phyloP scores from a whole-genome alignment of 208 protist species.

The Acanthamoeba healyi region DNA sequence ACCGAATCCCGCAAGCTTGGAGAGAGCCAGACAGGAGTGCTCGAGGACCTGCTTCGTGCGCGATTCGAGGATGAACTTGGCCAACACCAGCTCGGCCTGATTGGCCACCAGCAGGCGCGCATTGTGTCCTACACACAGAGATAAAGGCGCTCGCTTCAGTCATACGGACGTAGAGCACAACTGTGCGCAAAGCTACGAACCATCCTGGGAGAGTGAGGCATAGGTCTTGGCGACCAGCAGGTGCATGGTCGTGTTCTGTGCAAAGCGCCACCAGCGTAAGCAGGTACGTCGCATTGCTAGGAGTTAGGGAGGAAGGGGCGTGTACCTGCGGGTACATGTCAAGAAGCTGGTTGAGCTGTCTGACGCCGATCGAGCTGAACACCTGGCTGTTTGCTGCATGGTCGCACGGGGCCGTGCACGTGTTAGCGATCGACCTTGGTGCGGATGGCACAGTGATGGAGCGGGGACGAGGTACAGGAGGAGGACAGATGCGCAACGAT shows the following conservation, averaged over 20 bases:
- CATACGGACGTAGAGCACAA: too few relatives aligned
- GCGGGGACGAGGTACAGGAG: not conserved
- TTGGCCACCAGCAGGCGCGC: not conserved
- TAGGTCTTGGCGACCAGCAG: not conserved
- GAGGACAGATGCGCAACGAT: slow-evolving; percentile 10
- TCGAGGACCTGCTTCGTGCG: slow-evolving; percentile 25
- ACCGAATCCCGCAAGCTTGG: not conserved
- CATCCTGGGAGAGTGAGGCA: not conserved
- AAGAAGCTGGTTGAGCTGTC: not conserved
- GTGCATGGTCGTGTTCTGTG: not conserved
- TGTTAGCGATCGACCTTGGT: not conserved
- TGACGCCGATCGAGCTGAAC: not conserved
- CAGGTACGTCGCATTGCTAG: not conserved
- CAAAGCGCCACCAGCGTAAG: not conserved
- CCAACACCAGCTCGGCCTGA: not conserved
- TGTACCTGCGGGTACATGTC: slow-evolving; percentile 20
- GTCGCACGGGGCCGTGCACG: not conserved
- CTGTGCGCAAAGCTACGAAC: not conserved
- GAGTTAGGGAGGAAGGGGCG: not conserved
- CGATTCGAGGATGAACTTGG: slow-evolving; percentile 17
- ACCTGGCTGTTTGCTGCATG: not conserved
- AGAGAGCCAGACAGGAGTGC: not conserved
- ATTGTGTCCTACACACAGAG: not conserved
- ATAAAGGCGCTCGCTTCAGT: too few relatives aligned
- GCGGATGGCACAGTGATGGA: not conserved